phyloP scores from a whole-genome alignment of 2,329 filamentous ascomycete species.

The Phyllosticta citribraziliensis region DNA sequence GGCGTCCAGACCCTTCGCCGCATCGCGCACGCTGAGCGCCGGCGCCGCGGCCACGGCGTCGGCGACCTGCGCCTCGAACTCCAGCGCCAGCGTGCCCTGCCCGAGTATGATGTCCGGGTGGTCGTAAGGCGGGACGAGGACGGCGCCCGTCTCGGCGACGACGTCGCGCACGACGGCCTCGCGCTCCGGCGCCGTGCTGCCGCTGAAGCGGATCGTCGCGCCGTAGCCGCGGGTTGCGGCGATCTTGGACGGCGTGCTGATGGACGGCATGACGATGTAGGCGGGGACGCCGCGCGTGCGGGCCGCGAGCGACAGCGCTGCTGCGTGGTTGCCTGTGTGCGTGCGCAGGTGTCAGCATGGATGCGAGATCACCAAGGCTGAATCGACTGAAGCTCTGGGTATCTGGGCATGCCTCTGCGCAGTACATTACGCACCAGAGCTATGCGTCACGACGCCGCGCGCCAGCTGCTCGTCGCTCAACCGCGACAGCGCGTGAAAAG shows the following conservation, averaged over 20 bases:
- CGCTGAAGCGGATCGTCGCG: conserved; percentile 69
- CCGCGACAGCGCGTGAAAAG: conserved; percentile 72
- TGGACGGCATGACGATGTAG: conserved; percentile 87
- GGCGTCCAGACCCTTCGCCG: too few species aligned
- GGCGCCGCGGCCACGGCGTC: too few species aligned
- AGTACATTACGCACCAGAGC: conserved; percentile 63
- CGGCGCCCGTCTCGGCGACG: conserved; percentile 60
- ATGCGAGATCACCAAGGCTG: too few species aligned
- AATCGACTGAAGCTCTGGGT: too few species aligned
- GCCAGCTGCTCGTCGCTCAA: conserved; percentile 53
- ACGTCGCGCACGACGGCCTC: conserved; percentile 67
- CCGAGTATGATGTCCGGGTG: conserved; percentile 86
- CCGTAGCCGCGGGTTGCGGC: conserved; percentile 71
- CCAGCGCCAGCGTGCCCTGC: conserved; percentile 81
- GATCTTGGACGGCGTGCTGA: conserved; percentile 77
- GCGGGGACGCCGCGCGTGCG: conserved; percentile 58
- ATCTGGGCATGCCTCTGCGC: too few species aligned
- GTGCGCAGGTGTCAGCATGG: conserved; percentile 32
- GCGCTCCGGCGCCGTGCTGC: conserved; percentile 60
- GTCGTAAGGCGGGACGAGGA: conserved; percentile 82
- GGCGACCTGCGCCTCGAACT: conserved; percentile 69
- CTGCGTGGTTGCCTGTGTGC: conserved; percentile 77
- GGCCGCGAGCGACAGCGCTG: conserved; percentile 82
- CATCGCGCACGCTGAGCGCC: too few species aligned
- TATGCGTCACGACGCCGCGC: conserved; percentile 80